Base-by-base conservation (phyloP, 78 protist genomes). In the Bodo saltans region DNA sequence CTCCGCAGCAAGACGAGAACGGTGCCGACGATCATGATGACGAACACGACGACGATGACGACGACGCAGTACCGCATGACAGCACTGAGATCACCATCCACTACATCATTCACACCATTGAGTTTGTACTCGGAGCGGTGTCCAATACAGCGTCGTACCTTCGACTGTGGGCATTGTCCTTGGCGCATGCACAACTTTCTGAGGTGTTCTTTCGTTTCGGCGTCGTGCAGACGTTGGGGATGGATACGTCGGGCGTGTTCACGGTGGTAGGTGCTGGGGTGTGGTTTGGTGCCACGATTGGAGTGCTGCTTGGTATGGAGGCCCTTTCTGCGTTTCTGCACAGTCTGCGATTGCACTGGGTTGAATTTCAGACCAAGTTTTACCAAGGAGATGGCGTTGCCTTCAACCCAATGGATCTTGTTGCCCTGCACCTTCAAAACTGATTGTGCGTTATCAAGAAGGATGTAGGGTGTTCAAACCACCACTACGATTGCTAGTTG, bases 111-210 rank as follows among this genome's bases (percentile, higher is more conserved):
- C 99, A 99, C 90, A 96, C 99, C 39, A 98, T 99, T 72, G 99
- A 99, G 90, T 99, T 88, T 60, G 92, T 93, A 27, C 93, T 99
- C 42, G 98, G 98, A 29, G 87, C 93, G 39, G 87, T 99, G 38
- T 97, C 99, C 53, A 96, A 99, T 93, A 99, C 99, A 17, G 99
- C 99, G 34, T 97, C 99, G 8, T 99, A 98, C 87, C 95, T 99
- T 42, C 96, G 99, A 29, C 99, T 99, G 34, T 99, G 99, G 99
- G 99, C 99, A 12, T 94, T 99, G 29, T 92, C 97, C 0, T 92
- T 99, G 38, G 99, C 99, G 17, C 99, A 99, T 89, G 94, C 99
- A 47, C 90, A 93, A 88, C 87, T 93, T 8, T 76, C 89, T 23
- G 94, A 92, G 17, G 67, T 76, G 34, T 76, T 76, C 33, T 38